Conservation (phyloP, 257 asterid genomes). For the Jacaranda mimosifolia region DNA sequence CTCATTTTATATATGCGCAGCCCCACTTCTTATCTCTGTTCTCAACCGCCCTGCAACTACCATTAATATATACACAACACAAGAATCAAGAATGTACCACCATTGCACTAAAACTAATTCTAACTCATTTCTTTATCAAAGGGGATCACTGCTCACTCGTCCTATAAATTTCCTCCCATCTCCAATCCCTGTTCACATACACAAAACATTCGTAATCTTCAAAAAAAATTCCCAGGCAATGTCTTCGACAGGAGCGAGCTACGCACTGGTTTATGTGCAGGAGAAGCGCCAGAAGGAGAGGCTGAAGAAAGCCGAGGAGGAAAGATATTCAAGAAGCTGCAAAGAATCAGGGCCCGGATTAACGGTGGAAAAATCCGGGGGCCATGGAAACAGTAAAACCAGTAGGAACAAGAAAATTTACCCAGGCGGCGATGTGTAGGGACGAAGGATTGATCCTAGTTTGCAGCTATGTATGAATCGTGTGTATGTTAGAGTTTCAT, state of each 20-base stretch:
- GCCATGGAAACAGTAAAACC: background rate
- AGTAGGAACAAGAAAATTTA: slow-evolving; percentile 10
- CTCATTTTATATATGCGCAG: background rate
- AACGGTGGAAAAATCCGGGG: background rate
- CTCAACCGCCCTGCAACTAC: background rate
- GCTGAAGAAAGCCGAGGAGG: slow-evolving; percentile 30
- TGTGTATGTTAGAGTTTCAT: no score
- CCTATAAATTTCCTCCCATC: background rate
- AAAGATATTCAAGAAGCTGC: background rate
- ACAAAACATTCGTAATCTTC: background rate
- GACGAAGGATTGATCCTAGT: no score
- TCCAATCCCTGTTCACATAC: background rate
- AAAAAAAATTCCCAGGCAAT: background rate
- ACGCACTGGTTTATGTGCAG: slow-evolving; percentile 36
- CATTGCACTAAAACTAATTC: no score
- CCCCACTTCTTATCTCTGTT: background rate
- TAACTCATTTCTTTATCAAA: no score
- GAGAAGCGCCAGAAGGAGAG: slow-evolving; percentile 42
- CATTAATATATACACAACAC: background rate
- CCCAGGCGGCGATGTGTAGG: background rate
- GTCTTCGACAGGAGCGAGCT: slow-evolving; percentile 41
- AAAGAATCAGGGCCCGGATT: background rate
- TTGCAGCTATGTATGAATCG: no score
- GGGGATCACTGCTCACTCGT: no score
- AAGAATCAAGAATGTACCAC: background rate